phyloP scores from a whole-genome alignment of 805 yeast genomes.

The Wickerhamiella slavikovae region DNA sequence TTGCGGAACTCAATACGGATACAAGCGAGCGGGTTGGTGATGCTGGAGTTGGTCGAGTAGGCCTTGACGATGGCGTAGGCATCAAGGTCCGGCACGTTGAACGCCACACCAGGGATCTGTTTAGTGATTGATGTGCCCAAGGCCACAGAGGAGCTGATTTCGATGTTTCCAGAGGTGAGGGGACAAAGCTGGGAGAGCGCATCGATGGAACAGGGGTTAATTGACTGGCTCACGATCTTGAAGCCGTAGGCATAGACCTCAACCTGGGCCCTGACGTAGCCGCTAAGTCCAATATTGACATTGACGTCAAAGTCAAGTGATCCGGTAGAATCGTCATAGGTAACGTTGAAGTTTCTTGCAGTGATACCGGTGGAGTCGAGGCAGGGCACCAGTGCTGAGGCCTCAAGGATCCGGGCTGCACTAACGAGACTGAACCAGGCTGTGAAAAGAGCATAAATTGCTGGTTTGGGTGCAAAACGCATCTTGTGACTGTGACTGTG shows the following conservation, averaged over 20 bases:
- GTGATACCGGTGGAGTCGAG: constrained; percentile 55
- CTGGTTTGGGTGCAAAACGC: no score
- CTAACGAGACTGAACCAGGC: not conserved
- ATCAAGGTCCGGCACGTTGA: constrained; percentile 69
- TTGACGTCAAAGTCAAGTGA: constrained; percentile 50
- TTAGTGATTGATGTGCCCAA: constrained; percentile 25
- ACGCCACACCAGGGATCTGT: constrained; percentile 68
- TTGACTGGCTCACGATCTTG: constrained; percentile 31
- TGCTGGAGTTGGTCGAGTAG: constrained; percentile 20
- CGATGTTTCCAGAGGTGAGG: constrained; percentile 58
- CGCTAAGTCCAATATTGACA: constrained; percentile 45
- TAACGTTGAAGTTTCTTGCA: constrained; percentile 55
- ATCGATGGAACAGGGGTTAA: constrained; percentile 36
- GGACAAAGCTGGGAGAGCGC: constrained; percentile 86
- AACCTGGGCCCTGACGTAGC: constrained; percentile 45
- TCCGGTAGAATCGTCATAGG: constrained; percentile 49
- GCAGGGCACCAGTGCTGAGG: constrained; percentile 71
- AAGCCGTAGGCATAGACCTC: constrained; percentile 78
- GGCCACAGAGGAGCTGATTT: constrained; percentile 50
- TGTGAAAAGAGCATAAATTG: no score
- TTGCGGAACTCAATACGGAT: constrained; percentile 55
- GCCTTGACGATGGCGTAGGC: constrained; percentile 45
- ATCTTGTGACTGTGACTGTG: no score
- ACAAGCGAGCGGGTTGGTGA: constrained; percentile 32
- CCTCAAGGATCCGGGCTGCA: constrained; percentile 24